Base-by-base conservation (phyloP, 495 filamentous ascomycete genomes). In the Aspergillus nidulans region DNA sequence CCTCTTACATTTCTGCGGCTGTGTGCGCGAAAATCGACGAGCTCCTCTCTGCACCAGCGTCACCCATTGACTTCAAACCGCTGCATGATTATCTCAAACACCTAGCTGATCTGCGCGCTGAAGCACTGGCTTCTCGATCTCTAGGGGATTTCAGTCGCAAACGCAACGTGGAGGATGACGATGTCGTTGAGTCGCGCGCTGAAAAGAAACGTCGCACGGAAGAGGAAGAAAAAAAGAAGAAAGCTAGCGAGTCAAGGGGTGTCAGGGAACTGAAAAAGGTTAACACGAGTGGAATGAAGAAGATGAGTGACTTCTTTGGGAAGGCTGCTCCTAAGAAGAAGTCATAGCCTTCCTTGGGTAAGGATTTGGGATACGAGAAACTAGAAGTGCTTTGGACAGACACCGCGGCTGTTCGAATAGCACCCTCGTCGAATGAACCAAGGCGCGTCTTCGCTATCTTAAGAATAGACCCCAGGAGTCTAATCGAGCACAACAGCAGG, bases 281-380 rank as follows among this genome's bases (percentile, higher is more conserved):
- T 13, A 87, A 96, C 66, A 90, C 85, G 0, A 82, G 63, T 15
- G 95, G 94, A 23, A 99, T 99, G 94, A 90, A 88, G 79, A 97
- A 96, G 78, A 81, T 98, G 84, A 96, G 90, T 60, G 81, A 85
- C 56, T 98, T 97, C 68, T 98, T 98, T 68, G 81, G 78, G 34
- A 96, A 92, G 75, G 85, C 70, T 9, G 59, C 69, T 20, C 39
- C 64, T 20, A 73, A 72, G 56, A 74, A 73, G 55, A 71, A 72
- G 53, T 52, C 66, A n/a, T 57, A 44, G 23, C 21, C 10, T n/a
- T 13, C 18, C 3, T 25, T 25, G 13, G 6, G 8, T 25, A 21
- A 25, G 3, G 2, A 1, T 23, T 44, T 44, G 7, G 3, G 32
- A 36, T 12, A 36, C 12, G 13, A 36, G 32, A 15, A 7, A 36